These are phyloP conservation scores for Collybiopsis luxurians DNA, from an alignment of 768 basidiomycete genomes.

Conservation along the genomic window DNA sequence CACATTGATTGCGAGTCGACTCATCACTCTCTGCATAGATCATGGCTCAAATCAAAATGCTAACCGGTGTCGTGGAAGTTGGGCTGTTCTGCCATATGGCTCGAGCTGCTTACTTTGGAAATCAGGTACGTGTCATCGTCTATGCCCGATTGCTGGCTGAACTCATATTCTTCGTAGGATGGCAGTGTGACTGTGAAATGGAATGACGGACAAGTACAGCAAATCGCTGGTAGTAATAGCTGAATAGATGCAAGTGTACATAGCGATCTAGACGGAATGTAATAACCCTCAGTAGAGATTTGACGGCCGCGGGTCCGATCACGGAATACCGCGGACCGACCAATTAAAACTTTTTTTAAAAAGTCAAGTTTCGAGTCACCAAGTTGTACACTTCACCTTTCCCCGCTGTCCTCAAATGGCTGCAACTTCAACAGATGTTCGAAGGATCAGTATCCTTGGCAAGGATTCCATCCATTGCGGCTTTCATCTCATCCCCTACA, in stretches of 20 bases:
- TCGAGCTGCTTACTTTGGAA: slow-evolving; percentile 95
- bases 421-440: slow-evolving; percentile 49
- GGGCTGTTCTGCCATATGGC: slow-evolving; percentile 95
- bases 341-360: too few relatives aligned
- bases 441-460: slow-evolving; percentile 81
- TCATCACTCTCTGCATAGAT: slow-evolving; percentile 43
- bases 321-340: too few relatives aligned
- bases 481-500: slow-evolving; percentile 89
- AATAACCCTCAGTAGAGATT: too few relatives aligned
- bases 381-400: not conserved
- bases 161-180: slow-evolving; percentile 39
- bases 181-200: slow-evolving; percentile 67
- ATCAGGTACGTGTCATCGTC: slow-evolving; percentile 47
- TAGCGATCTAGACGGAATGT: not conserved
- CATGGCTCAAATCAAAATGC: slow-evolving; percentile 79
- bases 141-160: not conserved
- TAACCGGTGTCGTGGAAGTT: slow-evolving; percentile 98
- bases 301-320: too few relatives aligned
- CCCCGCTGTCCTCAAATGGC: not conserved
- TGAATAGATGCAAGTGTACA: not conserved
- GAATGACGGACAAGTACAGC: slow-evolving; percentile 46
- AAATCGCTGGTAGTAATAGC: slow-evolving; percentile 14
- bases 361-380: not conserved
- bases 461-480: slow-evolving; percentile 91
- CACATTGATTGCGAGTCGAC: too few relatives aligned